phyloP scores from a whole-genome alignment of 2,329 filamentous ascomycete species.

The Sporothrix brasiliensis region DNA sequence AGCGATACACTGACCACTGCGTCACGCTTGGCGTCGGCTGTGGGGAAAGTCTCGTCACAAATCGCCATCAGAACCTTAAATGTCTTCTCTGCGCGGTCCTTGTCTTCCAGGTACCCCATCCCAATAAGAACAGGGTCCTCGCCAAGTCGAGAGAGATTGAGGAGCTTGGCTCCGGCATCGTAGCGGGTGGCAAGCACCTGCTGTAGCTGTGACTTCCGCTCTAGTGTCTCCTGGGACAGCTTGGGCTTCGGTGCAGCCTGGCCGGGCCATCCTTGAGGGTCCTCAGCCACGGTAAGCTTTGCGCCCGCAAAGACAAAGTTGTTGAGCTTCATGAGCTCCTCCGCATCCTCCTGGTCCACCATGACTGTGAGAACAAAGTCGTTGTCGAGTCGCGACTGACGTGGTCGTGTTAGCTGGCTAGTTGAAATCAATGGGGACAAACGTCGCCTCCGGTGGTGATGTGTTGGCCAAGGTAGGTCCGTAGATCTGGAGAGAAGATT shows the following conservation, averaged over 20 bases:
- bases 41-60: conserved; percentile 76
- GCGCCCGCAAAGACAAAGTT: conserved; percentile 69
- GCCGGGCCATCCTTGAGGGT: conserved; percentile 47
- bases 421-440: conserved; percentile 46
- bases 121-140: conserved; percentile 70
- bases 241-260: conserved; percentile 39
- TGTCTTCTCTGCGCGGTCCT: conserved; percentile 76
- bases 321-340: conserved; percentile 68
- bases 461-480: background rate
- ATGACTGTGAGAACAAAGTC: conserved; percentile 67
- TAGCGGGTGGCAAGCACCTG: conserved; percentile 76
- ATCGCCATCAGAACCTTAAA: conserved; percentile 91
- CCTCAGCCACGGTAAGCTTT: conserved; percentile 58
- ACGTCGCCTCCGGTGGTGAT: background rate
- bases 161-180: conserved; percentile 68
- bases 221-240: conserved; percentile 57
- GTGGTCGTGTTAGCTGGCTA: conserved; percentile 68
- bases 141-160: conserved; percentile 79
- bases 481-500: background rate
- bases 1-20: conserved; percentile 82
- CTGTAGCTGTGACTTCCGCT: conserved; percentile 70
- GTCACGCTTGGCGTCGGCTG: conserved; percentile 69
- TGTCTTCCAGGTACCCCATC: conserved; percentile 74
- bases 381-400: conserved; percentile 67
- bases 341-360: conserved; percentile 65